Evolutionary conservation across 1,284 basidiomycete genomes (phyloP).

Genomic region (Sanghuangporus sanghuang): DNA sequence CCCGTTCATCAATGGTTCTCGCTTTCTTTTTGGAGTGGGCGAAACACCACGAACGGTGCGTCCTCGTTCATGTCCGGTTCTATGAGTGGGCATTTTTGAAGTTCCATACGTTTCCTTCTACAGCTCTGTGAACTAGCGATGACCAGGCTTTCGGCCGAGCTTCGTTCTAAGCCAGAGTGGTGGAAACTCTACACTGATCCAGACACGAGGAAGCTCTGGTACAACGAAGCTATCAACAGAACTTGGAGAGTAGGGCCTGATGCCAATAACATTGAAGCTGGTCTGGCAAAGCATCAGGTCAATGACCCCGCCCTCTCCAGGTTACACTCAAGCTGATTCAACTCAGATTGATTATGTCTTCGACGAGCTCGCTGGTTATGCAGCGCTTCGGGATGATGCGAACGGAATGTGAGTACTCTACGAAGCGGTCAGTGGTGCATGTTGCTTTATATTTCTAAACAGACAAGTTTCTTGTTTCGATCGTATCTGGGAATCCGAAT

Average conservation of each 20-base stretch:
- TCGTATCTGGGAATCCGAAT: conserved; percentile 45
- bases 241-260: conserved; percentile 31
- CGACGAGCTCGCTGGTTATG: conserved; percentile 46
- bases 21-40: conserved; percentile 29
- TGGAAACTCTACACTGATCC: conserved; percentile 31
- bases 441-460: neutral
- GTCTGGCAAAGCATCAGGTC: conserved; percentile 41
- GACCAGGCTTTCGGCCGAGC: conserved; percentile 39
- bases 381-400: conserved; percentile 34
- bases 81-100: neutral
- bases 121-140: conserved; percentile 47
- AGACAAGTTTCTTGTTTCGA: conserved; percentile 53
- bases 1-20: conserved; percentile 41
- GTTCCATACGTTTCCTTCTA: neutral
- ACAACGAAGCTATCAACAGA: conserved; percentile 26
- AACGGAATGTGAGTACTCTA: conserved; percentile 32
- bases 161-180: conserved; percentile 39
- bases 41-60: conserved; percentile 44
- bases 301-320: conserved; percentile 6
- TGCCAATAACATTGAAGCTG: conserved; percentile 25
- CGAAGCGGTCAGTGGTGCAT: neutral
- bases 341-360: conserved; percentile 43
- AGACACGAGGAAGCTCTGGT: conserved; percentile 30
- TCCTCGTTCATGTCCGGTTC: neutral
- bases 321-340: conserved; percentile 1